These are phyloP conservation scores for Trametes maxima DNA, from an alignment of 768 basidiomycete genomes.

Conservation along the genomic window DNA sequence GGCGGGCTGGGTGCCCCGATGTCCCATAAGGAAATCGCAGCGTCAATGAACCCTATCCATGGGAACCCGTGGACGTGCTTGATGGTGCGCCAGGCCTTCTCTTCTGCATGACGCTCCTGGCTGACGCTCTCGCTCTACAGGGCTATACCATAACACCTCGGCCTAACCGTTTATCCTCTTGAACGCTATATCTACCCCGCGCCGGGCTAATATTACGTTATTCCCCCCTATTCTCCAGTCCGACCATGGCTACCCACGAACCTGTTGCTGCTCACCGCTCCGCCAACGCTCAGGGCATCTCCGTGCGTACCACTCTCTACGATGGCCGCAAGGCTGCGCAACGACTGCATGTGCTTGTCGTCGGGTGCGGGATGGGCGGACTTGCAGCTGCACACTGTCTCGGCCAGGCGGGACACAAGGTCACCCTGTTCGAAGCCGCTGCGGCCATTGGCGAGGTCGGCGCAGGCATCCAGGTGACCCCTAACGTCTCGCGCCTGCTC, in stretches of 20 bases:
- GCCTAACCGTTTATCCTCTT: slow-evolving; percentile 17
- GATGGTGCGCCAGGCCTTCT: slow-evolving; percentile 13
- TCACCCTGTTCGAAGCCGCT: slow-evolving; percentile 44
- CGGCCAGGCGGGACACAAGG: slow-evolving; percentile 42
- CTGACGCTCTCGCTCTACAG: slow-evolving; percentile 9
- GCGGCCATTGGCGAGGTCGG: slow-evolving; percentile 43
- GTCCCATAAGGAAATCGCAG: background rate
- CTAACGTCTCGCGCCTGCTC: slow-evolving; percentile 42
- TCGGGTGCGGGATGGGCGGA: slow-evolving; percentile 46
- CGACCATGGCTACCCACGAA: slow-evolving; percentile 10
- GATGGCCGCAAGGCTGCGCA: slow-evolving; percentile 35
- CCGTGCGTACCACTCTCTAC: slow-evolving; percentile 28
- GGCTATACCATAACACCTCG: slow-evolving; percentile 13
- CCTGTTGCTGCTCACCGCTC: slow-evolving; percentile 6
- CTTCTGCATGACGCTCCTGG: slow-evolving; percentile 11
- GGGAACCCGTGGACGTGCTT: slow-evolving; percentile 9
- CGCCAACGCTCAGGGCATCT: slow-evolving; percentile 25
- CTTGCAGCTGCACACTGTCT: slow-evolving; percentile 44
- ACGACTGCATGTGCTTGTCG: slow-evolving; percentile 41
- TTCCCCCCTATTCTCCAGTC: background rate
- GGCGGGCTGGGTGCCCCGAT: background rate
- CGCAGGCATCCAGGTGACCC: slow-evolving; percentile 46
- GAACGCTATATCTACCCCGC: slow-evolving; percentile 15
- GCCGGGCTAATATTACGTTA: background rate
- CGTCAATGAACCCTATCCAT: slow-evolving; percentile 1